These are phyloP conservation scores for Luffa aegyptiaca DNA, from an alignment of 306 rosid genomes.

Conservation along the genomic window DNA sequence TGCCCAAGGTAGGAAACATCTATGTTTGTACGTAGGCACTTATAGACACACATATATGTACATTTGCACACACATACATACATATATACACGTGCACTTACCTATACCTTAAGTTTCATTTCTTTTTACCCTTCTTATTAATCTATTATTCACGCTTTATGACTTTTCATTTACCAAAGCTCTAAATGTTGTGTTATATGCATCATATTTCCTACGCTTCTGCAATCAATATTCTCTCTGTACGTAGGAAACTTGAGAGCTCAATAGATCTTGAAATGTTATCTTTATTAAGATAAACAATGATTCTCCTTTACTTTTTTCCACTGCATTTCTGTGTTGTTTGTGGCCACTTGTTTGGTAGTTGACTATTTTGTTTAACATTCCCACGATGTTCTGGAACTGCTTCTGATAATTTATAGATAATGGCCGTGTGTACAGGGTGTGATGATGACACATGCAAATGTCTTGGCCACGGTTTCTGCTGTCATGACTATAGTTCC, in stretches of 20 bases:
- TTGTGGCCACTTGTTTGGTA: neutral
- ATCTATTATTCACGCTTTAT: neutral
- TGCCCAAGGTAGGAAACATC: slow-evolving; percentile 74
- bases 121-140: neutral
- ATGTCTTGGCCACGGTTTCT: slow-evolving; percentile 75
- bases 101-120: neutral
- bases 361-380: neutral
- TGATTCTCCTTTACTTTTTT: neutral
- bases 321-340: neutral
- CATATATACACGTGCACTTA: neutral
- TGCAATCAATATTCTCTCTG: neutral
- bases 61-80: neutral
- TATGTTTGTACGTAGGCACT: slow-evolving; percentile 5
- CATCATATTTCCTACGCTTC: neutral
- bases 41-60: too few species aligned
- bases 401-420: neutral
- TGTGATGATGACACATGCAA: slow-evolving; percentile 96
- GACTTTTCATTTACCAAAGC: neutral
- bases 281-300: neutral
- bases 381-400: neutral
- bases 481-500: slow-evolving; percentile 89
- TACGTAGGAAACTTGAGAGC: neutral
- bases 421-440: slow-evolving; percentile 46
- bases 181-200: neutral
- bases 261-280: neutral